phyloP scores from a whole-genome alignment of 179 eudicot species.

The Pouteria campechiana region DNA sequence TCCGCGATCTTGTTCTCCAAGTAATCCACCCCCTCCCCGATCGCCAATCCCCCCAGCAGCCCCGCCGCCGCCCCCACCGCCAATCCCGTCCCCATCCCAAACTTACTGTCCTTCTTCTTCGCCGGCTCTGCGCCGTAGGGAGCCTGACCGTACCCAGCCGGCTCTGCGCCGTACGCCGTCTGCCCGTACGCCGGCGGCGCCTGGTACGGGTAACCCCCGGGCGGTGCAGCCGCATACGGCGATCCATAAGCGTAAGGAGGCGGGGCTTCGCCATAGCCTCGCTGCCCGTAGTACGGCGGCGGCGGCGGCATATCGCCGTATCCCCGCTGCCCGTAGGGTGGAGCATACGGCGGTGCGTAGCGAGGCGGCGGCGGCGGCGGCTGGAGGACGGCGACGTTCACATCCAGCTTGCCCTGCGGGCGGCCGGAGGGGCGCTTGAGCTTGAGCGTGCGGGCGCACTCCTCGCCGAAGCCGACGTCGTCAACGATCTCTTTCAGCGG shows the following conservation, averaged over 20 bases:
- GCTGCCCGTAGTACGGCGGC: slow-evolving; percentile 22
- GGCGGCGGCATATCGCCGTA: slow-evolving; percentile 20
- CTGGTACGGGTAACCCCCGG: slow-evolving; percentile 12
- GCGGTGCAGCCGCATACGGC: slow-evolving; percentile 11
- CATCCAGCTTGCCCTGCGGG: slow-evolving; percentile 64
- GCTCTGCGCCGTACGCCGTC: slow-evolving; percentile 1
- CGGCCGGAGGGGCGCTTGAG: slow-evolving; percentile 81
- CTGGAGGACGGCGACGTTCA: slow-evolving; percentile 31
- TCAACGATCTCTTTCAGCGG: slow-evolving; percentile 43
- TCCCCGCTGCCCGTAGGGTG: slow-evolving; percentile 53
- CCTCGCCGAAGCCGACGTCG: slow-evolving; percentile 34
- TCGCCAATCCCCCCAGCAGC: slow-evolving; percentile 57
- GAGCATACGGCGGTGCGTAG: slow-evolving; percentile 39
- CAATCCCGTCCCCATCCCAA: slow-evolving; percentile 79
- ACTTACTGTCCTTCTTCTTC: slow-evolving; percentile 52
- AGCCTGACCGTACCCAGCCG: not conserved
- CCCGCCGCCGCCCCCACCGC: slow-evolving; percentile 92
- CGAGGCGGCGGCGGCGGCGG: slow-evolving; percentile 38
- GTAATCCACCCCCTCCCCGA: slow-evolving; percentile 56
- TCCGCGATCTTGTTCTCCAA: slow-evolving; percentile 66
- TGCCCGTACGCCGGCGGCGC: slow-evolving; percentile 19
- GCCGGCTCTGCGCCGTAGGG: slow-evolving; percentile 13
- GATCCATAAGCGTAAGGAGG: not conserved
- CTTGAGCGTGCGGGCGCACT: slow-evolving; percentile 19
- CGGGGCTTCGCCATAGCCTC: not conserved